Evolutionary conservation across 164 flowering plant genomes (phyloP), one percentile per base, ranked within the genome.

Genomic region (Berberis vulgaris): DNA sequence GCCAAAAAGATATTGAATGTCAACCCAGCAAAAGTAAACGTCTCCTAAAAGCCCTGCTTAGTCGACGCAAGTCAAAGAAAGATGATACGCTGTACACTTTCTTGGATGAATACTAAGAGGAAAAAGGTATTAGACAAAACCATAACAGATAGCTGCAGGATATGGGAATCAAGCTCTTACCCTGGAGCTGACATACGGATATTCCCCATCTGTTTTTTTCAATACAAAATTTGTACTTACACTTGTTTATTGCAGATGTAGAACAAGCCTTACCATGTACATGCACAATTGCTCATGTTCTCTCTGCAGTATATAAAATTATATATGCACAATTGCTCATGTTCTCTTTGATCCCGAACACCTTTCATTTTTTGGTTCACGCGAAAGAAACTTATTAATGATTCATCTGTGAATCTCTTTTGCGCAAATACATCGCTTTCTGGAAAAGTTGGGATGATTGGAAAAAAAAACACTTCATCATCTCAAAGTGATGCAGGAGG

Each of bases 1-100:
- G 71, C 56, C 63, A 67, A 1, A 84, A 78, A 65, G 87, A 81
- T 5, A 57, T 62, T 9, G 86, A 89, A 50, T 86, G 76, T 43
- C 43, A 75, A 41, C 85, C 84, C 47, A 86, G 88, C 79, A 88
- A 84, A 74, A 80, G 91, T 61, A 88, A 86, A 57, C 79, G 88
- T 4, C 84, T 88, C 7, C 84, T 88, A 69, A 84, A 84, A 68
- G 78, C 89, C 26, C 76, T 86, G 65, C 85, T 88, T 57, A 88
- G 87, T 67, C 74, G 91, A 8, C 86, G 91, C 64, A 88, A 78
- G 68, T 83, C 96, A 2, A 88, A 81, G 81, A 86, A 88, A 64
- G 89, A 86, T 59, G 89, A 83, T 39, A 76, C 65, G 65, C 59
- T 83, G 42, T 84, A 84, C 57, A 83, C 83, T 64, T 89, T 82